phyloP scores from a whole-genome alignment of 2,329 filamentous ascomycete species.

The Fusarium sp. region DNA sequence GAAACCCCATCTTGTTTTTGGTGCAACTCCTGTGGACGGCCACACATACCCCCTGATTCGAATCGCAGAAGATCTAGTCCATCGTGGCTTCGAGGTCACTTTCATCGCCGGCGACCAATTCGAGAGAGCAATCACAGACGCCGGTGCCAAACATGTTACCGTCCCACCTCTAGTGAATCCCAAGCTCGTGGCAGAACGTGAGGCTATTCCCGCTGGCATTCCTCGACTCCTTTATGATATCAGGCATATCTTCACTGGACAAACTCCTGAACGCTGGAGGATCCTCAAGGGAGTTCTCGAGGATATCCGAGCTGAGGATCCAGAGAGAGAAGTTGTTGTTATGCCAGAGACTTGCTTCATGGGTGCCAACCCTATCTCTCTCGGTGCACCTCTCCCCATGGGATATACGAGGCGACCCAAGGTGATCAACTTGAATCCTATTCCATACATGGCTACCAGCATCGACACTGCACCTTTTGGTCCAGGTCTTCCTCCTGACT shows the following conservation, averaged over 20 bases:
- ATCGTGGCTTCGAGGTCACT: conserved; percentile 56
- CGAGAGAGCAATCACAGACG: conserved; percentile 49
- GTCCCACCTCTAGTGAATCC: conserved; percentile 16
- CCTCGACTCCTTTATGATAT: conserved; percentile 50
- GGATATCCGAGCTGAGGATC: conserved; percentile 48
- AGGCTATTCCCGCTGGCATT: conserved; percentile 34
- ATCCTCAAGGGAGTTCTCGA: conserved; percentile 52
- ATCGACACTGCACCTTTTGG: conserved; percentile 55
- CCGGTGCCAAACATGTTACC: conserved; percentile 53
- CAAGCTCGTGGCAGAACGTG: conserved; percentile 36
- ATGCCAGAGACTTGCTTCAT: conserved; percentile 56
- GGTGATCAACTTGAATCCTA: conserved; percentile 54
- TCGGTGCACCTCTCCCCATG: conserved; percentile 53
- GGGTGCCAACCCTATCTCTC: conserved; percentile 53
- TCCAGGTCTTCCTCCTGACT: conserved; percentile 53
- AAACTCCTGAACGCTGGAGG: conserved; percentile 49
- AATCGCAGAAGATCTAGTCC: conserved; percentile 53
- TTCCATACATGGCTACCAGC: conserved; percentile 53
- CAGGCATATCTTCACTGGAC: conserved; percentile 34
- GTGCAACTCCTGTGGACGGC: conserved; percentile 46
- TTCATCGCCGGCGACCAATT: conserved; percentile 55
- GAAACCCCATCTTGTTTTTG: conserved; percentile 49
- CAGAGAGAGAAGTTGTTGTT: conserved; percentile 55
- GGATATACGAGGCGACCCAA: conserved; percentile 52
- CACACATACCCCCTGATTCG: conserved; percentile 49